Conservation (phyloP, 495 filamentous ascomycete species). For the Talaromyces adpressus region DNA sequence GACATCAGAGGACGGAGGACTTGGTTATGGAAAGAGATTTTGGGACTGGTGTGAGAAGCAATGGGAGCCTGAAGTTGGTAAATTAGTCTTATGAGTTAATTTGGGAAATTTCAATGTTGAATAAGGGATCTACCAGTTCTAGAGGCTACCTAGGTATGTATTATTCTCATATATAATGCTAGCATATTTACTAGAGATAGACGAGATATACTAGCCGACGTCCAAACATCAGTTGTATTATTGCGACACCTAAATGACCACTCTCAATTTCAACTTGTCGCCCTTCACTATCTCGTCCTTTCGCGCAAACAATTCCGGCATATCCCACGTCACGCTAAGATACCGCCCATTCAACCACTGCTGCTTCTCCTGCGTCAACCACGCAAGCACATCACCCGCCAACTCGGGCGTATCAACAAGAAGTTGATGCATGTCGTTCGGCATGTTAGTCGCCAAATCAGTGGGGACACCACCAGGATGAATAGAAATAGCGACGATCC, state of each 20-base stretch:
- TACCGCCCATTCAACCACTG: slow-evolving; percentile 48
- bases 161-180: background rate
- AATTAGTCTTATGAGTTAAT: too few species aligned
- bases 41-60: too few species aligned
- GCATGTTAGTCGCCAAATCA: slow-evolving; percentile 27
- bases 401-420: slow-evolving; percentile 38
- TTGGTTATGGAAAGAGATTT: too few species aligned
- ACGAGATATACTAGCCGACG: background rate
- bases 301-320: slow-evolving; percentile 36
- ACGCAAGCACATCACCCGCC: slow-evolving; percentile 40
- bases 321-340: slow-evolving; percentile 36
- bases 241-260: slow-evolving; percentile 16
- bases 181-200: background rate
- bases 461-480: slow-evolving; percentile 46
- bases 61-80: too few species aligned
- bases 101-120: too few species aligned
- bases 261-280: slow-evolving; percentile 36
- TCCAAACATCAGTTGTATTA: background rate
- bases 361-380: slow-evolving; percentile 37
- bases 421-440: slow-evolving; percentile 15
- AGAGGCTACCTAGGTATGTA: background rate
- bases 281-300: slow-evolving; percentile 35
- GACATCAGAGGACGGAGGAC: too few species aligned
- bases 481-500: slow-evolving; percentile 36
- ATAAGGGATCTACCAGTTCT: too few species aligned